Base-by-base conservation (phyloP, 2,329 filamentous ascomycete species). In the Calonectria montana region DNA sequence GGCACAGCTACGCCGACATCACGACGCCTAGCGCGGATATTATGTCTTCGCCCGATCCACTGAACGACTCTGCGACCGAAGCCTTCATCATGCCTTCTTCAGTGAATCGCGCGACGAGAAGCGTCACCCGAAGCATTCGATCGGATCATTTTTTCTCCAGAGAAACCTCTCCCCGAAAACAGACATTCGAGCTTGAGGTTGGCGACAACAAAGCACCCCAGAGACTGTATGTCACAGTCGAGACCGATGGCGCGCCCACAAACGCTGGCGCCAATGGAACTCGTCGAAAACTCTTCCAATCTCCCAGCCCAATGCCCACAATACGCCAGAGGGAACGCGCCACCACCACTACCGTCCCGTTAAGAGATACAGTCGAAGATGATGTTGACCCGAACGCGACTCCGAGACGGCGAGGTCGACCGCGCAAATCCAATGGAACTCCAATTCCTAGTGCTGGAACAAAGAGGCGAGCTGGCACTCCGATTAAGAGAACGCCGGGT, bases 131-230 rank as follows among this genome's bases (percentile, higher is more conserved):
- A 47, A 88, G 85, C 76, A 84, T 85, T 55, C 81, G 82, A 21
- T 82, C 85, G 15, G 80, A 81, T 71, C 80, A 82, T 31, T 83
- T 86, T 73, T 71, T 82, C 25, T 81, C 85, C 37, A 78, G 85
- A 68, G 78, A 74, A 43, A 71, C 73, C 18, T 90, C 89, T 48
- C 89, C 89, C 45, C 83, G 88, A 61, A 91, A 89, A 81, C 88
- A 87, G 77, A 89, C 84, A 53, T 90, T 90, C 73, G 86, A 90
- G 79, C 85, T 91, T 39, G 88, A 90, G 73, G 87, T 89, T 29
- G 88, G 89, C 57, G 83, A 87, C 75, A 83, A 84, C 43, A 80
- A 79, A 55, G 85, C 88, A 57, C 88, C 89, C 3, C 88, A 90
- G 79, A 86, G 84, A 69, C 83, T 91, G 50, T 83, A 85, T 53